Evolutionary conservation across 1,284 basidiomycete species (phyloP).

Genomic region (Pseudozyma sp.): DNA sequence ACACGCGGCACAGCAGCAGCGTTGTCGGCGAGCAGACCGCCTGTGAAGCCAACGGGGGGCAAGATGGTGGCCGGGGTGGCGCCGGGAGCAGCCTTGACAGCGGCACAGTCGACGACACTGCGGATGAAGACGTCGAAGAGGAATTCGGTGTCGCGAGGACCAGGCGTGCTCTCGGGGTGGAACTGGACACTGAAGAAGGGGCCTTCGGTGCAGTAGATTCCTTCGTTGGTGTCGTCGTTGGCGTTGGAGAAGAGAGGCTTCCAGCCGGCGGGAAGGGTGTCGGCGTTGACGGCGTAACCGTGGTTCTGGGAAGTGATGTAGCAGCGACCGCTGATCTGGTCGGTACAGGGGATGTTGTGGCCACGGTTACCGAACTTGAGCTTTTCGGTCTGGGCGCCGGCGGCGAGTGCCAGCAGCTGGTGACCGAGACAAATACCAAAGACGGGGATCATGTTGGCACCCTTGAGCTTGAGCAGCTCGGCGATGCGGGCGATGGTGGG

Average conservation of each 20-base stretch:
- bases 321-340: slow-evolving; percentile 91
- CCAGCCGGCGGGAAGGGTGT: slow-evolving; percentile 85
- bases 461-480: slow-evolving; percentile 74
- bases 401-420: slow-evolving; percentile 93
- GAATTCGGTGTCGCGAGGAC: slow-evolving; percentile 97
- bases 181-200: slow-evolving; percentile 99
- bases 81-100: slow-evolving; percentile 71
- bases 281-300: slow-evolving; percentile 92
- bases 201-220: slow-evolving; percentile 82
- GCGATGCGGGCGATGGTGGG: slow-evolving; percentile 80
- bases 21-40: slow-evolving; percentile 86
- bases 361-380: slow-evolving; percentile 99
- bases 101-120: slow-evolving; percentile 83
- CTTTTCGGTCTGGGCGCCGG: slow-evolving; percentile 92
- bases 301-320: slow-evolving; percentile 99
- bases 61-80: slow-evolving; percentile 37
- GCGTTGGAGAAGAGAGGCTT: slow-evolving; percentile 95
- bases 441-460: slow-evolving; percentile 81
- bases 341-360: slow-evolving; percentile 98
- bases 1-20: slow-evolving; percentile 80
- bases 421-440: slow-evolving; percentile 99
- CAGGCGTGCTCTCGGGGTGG: slow-evolving; percentile 98
- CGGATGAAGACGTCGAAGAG: slow-evolving; percentile 97
- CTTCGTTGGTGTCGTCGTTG: slow-evolving; percentile 97
- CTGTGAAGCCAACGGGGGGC: slow-evolving; percentile 83